These are phyloP conservation scores for Plasmopara halstedii DNA, from an alignment of 352 stramenopile genomes.

Conservation along the genomic window DNA sequence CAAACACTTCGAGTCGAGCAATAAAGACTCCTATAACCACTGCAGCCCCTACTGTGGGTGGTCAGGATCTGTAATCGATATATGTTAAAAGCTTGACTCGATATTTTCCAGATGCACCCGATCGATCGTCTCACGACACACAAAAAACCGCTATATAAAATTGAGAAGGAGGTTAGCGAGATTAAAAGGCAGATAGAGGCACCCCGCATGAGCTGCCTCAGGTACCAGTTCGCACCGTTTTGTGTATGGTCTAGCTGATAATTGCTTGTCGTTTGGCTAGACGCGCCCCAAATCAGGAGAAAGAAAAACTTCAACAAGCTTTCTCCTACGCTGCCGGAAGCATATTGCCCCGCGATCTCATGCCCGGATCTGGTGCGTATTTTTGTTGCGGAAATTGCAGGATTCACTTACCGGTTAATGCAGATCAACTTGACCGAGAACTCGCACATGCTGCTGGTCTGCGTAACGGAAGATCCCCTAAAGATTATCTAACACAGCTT, in stretches of 20 bases:
- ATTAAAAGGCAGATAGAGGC: slow-evolving; percentile 71
- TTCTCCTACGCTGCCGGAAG: slow-evolving; percentile 61
- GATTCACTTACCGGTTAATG: background rate
- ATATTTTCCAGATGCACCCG: slow-evolving; percentile 32
- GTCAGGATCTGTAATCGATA: background rate
- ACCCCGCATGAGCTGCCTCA: slow-evolving; percentile 41
- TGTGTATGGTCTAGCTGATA: background rate
- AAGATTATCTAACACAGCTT: slow-evolving; percentile 43
- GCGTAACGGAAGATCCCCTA: slow-evolving; percentile 27
- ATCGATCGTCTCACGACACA: slow-evolving; percentile 46
- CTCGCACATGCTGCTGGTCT: slow-evolving; percentile 43
- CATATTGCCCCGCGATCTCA: slow-evolving; percentile 61
- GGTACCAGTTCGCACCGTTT: slow-evolving; percentile 13
- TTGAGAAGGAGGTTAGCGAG: slow-evolving; percentile 67
- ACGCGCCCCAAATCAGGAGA: slow-evolving; percentile 59
- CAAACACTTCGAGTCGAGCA: slow-evolving; percentile 32
- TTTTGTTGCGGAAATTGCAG: background rate
- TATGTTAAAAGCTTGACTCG: background rate
- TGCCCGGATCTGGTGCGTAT: slow-evolving; percentile 54
- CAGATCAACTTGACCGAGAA: slow-evolving; percentile 59
- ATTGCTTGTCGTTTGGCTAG: slow-evolving; percentile 1
- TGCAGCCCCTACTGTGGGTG: slow-evolving; percentile 24
- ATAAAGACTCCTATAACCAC: slow-evolving; percentile 41
- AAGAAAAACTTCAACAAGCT: slow-evolving; percentile 75
- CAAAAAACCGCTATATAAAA: slow-evolving; percentile 58